Evolutionary conservation across 73 alveolate genomes (phyloP), one percentile per base, ranked within the genome.

Genomic region (Paramecium biaurelia): DNA sequence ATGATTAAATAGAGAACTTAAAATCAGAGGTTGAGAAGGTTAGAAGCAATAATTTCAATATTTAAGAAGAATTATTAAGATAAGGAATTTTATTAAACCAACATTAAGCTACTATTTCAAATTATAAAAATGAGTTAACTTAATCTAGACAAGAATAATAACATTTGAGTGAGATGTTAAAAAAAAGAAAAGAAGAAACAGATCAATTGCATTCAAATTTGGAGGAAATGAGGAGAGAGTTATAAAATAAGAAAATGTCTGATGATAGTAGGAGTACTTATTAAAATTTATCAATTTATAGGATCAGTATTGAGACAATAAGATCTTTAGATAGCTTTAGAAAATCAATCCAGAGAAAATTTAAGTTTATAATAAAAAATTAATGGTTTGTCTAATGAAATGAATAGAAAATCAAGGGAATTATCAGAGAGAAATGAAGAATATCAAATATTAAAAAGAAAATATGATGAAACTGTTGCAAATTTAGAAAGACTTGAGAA

Each of bases 241-340:
- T 30, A 20, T 47, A 43, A 45, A 79, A 7, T 35, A 79, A 79
- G 45, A 79, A 79, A 18, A 42, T 24, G 1, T 2, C 42, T 6
- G 90, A 79, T 41, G 90, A 79, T 79, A 47, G 90, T 43, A 79
- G 90, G 56, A 79, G 90, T 79, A 79, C 11, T 37, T 20, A 38
- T 37, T 79, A 23, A 8, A 30, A 12, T 30, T 43, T 21, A 43
- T 79, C 0, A 41, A 5, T 37, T 18, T 30, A 1, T 79, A 79
- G 90, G 90, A 79, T 79, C 90, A 24, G 30, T 45, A 2, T 24
- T 79, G 20, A 79, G 72, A 79, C 37, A 79, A 79, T 21, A 79
- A 34, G 90, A 79, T 79, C 56, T 79, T 30, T 79, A 79, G 43
- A 79, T 43, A 43, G 56, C 90, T 20, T 10, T 79, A 14, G 90